Evolutionary conservation across 1,284 basidiomycete species (phyloP).

Genomic region (Cystodermella granulosa): DNA sequence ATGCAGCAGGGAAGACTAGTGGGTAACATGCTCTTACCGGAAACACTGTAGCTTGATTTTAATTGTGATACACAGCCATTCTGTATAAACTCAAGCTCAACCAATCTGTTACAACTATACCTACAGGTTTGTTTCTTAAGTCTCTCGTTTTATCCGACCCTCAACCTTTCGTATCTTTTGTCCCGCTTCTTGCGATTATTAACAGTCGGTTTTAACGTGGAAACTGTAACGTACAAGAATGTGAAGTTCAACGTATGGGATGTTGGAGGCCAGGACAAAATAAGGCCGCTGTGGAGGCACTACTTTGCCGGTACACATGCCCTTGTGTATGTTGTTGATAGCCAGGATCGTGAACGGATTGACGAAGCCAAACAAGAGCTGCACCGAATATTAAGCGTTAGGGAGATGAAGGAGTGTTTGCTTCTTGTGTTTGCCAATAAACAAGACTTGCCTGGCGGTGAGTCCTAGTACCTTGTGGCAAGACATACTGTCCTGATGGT

Average conservation of each 20-base stretch:
- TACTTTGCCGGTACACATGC: slow-evolving; percentile 99
- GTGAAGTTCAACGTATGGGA: slow-evolving; percentile 99
- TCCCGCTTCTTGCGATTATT: slow-evolving; percentile 9
- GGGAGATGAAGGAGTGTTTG: slow-evolving; percentile 97
- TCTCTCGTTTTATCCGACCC: slow-evolving; percentile 15
- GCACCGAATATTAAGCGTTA: slow-evolving; percentile 92
- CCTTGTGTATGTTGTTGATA: slow-evolving; percentile 93
- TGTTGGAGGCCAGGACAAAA: slow-evolving; percentile 98
- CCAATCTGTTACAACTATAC: slow-evolving; percentile 97
- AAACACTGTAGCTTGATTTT: slow-evolving; percentile 1
- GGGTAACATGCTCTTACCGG: slow-evolving; percentile 29
- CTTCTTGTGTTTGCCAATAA: slow-evolving; percentile 99
- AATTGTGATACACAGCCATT: no score
- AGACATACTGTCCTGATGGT: slow-evolving; percentile 1
- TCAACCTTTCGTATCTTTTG: slow-evolving; percentile 4
- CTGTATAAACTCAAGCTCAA: slow-evolving; percentile 99
- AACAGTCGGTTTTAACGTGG: slow-evolving; percentile 94
- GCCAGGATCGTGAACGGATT: slow-evolving; percentile 88
- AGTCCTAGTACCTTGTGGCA: slow-evolving; percentile 3
- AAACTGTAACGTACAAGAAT: slow-evolving; percentile 99
- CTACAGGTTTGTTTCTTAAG: slow-evolving; percentile 69
- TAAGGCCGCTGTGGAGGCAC: slow-evolving; percentile 96
- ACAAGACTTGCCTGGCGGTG: slow-evolving; percentile 96
- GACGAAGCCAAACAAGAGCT: slow-evolving; percentile 96
- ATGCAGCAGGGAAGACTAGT: slow-evolving; percentile 97